These are phyloP conservation scores for Phanerodontia chrysosporium DNA, from an alignment of 768 basidiomycete genomes.

Conservation along the genomic window DNA sequence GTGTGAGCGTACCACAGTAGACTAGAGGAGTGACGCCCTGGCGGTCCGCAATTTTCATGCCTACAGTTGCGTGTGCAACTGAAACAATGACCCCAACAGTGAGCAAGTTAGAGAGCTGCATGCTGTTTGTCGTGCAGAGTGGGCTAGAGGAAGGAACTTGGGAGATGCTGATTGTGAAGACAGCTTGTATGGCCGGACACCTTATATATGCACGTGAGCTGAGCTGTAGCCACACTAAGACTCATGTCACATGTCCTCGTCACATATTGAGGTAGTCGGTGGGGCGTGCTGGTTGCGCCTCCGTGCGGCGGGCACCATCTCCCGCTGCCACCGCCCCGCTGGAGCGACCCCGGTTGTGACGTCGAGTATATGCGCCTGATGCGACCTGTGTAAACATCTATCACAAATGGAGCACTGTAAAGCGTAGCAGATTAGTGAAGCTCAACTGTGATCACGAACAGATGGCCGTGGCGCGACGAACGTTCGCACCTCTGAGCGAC, in stretches of 20 bases:
- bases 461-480: too few relatives aligned
- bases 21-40: not conserved
- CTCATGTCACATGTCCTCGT: too few relatives aligned
- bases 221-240: too few relatives aligned
- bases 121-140: not conserved
- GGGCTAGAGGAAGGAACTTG: too few relatives aligned
- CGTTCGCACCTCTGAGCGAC: too few relatives aligned
- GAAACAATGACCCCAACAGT: not conserved
- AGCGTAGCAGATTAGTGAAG: too few relatives aligned
- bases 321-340: not conserved
- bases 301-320: too few relatives aligned
- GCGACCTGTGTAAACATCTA: not conserved
- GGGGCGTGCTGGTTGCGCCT: too few relatives aligned
- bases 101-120: not conserved
- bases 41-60: not conserved
- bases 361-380: not conserved
- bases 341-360: not conserved
- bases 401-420: not conserved
- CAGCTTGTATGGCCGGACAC: too few relatives aligned
- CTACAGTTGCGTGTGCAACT: not conserved
- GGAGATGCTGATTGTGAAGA: too few relatives aligned
- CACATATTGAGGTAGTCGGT: too few relatives aligned
- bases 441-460: too few relatives aligned
- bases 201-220: not conserved
- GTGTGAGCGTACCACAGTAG: not conserved